phyloP scores from a whole-genome alignment of 768 basidiomycete species.

The Tephrocybe sp. region DNA sequence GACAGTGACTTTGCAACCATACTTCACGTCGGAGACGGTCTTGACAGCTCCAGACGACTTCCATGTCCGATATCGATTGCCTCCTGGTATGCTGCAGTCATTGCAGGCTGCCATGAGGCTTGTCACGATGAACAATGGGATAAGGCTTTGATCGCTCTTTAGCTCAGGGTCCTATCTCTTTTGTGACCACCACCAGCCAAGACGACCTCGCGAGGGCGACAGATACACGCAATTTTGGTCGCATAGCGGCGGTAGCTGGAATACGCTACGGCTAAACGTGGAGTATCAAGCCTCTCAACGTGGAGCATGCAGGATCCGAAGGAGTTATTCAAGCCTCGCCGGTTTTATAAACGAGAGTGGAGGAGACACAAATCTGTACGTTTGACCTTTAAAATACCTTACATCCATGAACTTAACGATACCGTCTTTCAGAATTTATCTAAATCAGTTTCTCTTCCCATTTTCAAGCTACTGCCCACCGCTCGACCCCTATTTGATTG shows the following conservation, averaged over 20 bases:
- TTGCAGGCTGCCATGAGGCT: slow-evolving; percentile 2
- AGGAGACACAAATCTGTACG: slow-evolving; percentile 38
- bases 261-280: no score
- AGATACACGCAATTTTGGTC: neutral
- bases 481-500: slow-evolving; percentile 45
- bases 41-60: no score
- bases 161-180: slow-evolving; percentile 6
- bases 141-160: neutral
- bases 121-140: no score
- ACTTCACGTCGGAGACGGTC: neutral
- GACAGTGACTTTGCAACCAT: neutral
- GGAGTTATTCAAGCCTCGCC: slow-evolving; percentile 15
- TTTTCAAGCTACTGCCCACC: slow-evolving; percentile 35
- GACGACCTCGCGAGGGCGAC: slow-evolving; percentile 1
- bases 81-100: slow-evolving; percentile 1
- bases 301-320: slow-evolving; percentile 2
- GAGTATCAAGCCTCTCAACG: neutral
- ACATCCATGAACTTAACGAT: slow-evolving; percentile 10
- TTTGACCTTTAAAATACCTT: neutral
- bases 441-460: slow-evolving; percentile 45
- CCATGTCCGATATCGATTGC: neutral
- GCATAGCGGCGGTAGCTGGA: no score
- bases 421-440: slow-evolving; percentile 32
- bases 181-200: neutral
- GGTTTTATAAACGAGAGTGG: slow-evolving; percentile 39